A percentile compares a stretch with the other conserved stretches of the same genome.
These are phyloP conservation scores for Penicillium sp. DNA, from an alignment of 2,329 filamentous ascomycete genomes.

Conservation along the genomic window DNA sequence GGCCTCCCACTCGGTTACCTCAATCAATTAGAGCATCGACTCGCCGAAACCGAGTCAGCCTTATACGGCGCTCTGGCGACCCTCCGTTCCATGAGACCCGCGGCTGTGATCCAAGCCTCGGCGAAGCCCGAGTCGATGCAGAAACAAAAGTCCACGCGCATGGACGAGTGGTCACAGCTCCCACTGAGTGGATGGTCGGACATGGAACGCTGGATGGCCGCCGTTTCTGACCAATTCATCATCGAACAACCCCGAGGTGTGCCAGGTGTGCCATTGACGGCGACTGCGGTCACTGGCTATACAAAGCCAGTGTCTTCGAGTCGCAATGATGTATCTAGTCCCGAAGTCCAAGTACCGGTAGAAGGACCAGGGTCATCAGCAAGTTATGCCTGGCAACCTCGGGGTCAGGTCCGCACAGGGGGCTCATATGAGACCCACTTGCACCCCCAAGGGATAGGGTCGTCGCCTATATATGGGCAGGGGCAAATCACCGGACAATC, in stretches of 20 bases:
- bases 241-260: conserved; percentile 3
- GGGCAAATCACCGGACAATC: conserved; percentile 1
- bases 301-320: conserved; percentile 2
- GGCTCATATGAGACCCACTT: conserved; percentile 10
- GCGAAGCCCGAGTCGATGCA: conserved; percentile 8
- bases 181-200: conserved; percentile 19
- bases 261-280: neutral
- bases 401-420: conserved; percentile 1
- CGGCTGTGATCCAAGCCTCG: conserved; percentile 5
- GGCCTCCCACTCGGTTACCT: conserved; percentile 24
- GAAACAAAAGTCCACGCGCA: conserved; percentile 19
- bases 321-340: too few species aligned
- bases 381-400: too few species aligned
- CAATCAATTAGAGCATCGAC: conserved; percentile 23
- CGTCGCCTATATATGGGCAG: conserved; percentile 7
- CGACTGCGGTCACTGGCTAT: conserved; percentile 1
- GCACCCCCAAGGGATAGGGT: conserved; percentile 3
- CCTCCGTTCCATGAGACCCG: conserved; percentile 12
- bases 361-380: too few species aligned
- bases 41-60: conserved; percentile 23
- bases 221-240: conserved; percentile 17
- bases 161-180: conserved; percentile 23
- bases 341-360: too few species aligned
- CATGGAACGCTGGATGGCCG: conserved; percentile 19
- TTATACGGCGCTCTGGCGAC: conserved; percentile 21